Evolutionary conservation across 345 rosid species (phyloP).

Genomic region (Ceriops zippeliana): DNA sequence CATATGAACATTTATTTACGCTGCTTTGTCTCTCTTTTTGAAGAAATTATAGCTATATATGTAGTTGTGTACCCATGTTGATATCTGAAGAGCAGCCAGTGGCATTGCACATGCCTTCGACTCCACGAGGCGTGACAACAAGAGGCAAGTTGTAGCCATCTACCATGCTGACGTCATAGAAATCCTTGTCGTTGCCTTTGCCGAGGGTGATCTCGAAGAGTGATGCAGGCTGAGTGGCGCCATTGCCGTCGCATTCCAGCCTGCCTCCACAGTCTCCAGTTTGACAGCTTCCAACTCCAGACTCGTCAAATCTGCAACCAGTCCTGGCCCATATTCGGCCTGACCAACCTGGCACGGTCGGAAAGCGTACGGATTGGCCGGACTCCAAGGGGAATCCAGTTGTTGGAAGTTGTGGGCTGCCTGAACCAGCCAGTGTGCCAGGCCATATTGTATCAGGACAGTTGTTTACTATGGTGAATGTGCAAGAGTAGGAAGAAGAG

Average conservation of each 20-base stretch:
- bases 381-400: conserved; percentile 67
- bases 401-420: conserved; percentile 65
- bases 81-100: conserved; percentile 72
- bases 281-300: conserved; percentile 63
- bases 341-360: conserved; percentile 78
- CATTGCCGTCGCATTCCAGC: conserved; percentile 66
- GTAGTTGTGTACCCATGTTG: conserved; percentile 41
- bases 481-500: conserved; percentile 35
- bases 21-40: too few relatives aligned
- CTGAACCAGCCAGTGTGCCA: conserved; percentile 76
- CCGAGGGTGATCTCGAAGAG: conserved; percentile 85
- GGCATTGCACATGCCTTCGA: conserved; percentile 66
- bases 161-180: conserved; percentile 81
- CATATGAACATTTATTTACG: too few relatives aligned
- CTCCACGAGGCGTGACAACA: conserved; percentile 61
- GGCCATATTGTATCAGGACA: conserved; percentile 90
- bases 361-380: conserved; percentile 51
- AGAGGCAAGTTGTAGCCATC: conserved; percentile 94
- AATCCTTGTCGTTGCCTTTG: conserved; percentile 52
- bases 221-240: conserved; percentile 81
- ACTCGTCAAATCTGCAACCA: conserved; percentile 64
- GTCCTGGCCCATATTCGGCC: conserved; percentile 96
- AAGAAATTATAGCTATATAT: background rate
- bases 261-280: conserved; percentile 84
- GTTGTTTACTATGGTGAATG: conserved; percentile 63